A percentile compares a stretch with the other conserved stretches of the same genome.
These are phyloP conservation scores for Barbarea vulgaris DNA, from an alignment of 345 rosid genomes.

Conservation along the genomic window DNA sequence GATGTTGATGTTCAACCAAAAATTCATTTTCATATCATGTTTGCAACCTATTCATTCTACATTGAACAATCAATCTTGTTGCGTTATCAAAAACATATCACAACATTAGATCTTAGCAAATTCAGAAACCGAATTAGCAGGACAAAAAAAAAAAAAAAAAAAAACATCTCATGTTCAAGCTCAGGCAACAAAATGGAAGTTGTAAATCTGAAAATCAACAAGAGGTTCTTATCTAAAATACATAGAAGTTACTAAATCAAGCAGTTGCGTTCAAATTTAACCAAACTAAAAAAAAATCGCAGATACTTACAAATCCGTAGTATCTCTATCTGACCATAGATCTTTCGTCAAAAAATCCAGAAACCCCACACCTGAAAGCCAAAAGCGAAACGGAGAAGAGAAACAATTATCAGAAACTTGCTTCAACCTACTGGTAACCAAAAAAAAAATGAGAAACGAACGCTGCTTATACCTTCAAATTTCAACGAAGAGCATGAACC, in stretches of 20 bases:
- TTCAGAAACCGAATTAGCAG: neutral
- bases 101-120: constrained; percentile 13
- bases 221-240: neutral
- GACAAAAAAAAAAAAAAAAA: neutral
- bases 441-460: neutral
- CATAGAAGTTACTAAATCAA: constrained; percentile 22
- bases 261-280: constrained; percentile 5
- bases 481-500: constrained; percentile 30
- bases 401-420: constrained; percentile 12
- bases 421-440: neutral
- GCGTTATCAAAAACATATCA: neutral
- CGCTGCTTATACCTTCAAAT: constrained; percentile 8
- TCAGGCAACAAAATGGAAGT: neutral
- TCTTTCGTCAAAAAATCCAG: constrained; percentile 13
- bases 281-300: neutral
- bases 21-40: constrained; percentile 11
- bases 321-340: constrained; percentile 14
- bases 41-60: neutral
- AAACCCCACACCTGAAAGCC: constrained; percentile 15
- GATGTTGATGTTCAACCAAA: constrained; percentile 30
- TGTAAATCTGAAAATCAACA: constrained; percentile 16
- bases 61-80: constrained; percentile 17
- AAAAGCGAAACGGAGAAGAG: neutral
- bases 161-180: neutral
- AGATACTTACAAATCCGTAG: constrained; percentile 29